Base-by-base conservation (phyloP, 108 stramenopile species). In the Discostella stelligeroides region DNA sequence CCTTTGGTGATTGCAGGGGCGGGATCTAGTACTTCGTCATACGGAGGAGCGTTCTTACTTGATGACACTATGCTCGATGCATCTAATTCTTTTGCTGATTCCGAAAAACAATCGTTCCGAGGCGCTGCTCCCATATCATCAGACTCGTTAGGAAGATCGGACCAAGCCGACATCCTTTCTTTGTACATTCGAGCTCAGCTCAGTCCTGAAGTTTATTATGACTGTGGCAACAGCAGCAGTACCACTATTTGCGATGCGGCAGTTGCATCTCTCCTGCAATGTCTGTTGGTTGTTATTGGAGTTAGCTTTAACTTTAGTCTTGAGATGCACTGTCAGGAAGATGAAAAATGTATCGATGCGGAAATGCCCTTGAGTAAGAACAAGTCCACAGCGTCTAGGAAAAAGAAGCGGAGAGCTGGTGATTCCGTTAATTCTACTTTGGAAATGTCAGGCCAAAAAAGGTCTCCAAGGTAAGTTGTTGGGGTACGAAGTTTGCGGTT, bases 141-240 rank as follows among this genome's bases (percentile, higher is more conserved):
- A 40, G 2, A 14, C 21, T 45, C 39, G n/a, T 39, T 21, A 3
- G 65, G 41, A 24, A 41, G 37, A 21, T 61, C 65, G 13, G 66
- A 25, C 24, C 28, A 39, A 39, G 66, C 66, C 39, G 70, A 79
- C 49, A 60, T 62, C 30, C 27, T 79, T 23, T 66, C 77, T 34
- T 48, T 56, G 30, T 79, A 54, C 63, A 67, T 79, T 48, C 57
- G 77, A 29, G 77, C 77, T 47, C 70, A 72, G 15, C 7, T 79
- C 20, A 17, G 34, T 15, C 37, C 46, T 18, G 50, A 43, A 4
- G 27, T n/a, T n/a, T n/a, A n/a, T n/a, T n/a, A n/a, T n/a, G n/a
- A n/a, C n/a, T n/a, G n/a, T n/a, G n/a, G n/a, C n/a, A n/a, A 41
- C 38, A 39, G 38, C 17, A 42, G 41, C 17, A 28, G 27, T 8